A percentile compares a stretch with the other conserved stretches of the same genome.
These are phyloP conservation scores for Rhodocollybia butyracea DNA, from an alignment of 768 basidiomycete genomes.

Conservation along the genomic window DNA sequence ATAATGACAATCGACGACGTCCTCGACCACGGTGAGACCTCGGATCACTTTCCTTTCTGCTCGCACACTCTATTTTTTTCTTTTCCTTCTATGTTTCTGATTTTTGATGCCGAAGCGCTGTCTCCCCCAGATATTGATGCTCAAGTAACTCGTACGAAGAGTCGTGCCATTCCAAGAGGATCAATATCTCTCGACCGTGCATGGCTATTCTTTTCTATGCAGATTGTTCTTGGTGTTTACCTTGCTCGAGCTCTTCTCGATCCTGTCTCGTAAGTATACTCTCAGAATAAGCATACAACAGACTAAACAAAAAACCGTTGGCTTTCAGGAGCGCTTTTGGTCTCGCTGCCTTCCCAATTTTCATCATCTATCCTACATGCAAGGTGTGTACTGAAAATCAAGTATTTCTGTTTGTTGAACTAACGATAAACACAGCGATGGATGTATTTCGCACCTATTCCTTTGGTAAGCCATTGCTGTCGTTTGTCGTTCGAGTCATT, in stretches of 20 bases:
- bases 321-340: background rate
- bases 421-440: conserved; percentile 19
- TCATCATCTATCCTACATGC: conserved; percentile 31
- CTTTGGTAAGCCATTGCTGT: conserved; percentile 21
- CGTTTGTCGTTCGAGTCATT: background rate
- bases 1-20: conserved; percentile 11
- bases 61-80: no score
- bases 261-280: conserved; percentile 1
- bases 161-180: conserved; percentile 6
- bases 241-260: conserved; percentile 6
- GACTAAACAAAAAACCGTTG: background rate
- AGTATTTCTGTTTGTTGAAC: background rate
- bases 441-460: conserved; percentile 27
- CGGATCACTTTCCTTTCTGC: no score
- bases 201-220: conserved; percentile 8
- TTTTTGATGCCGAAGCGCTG: background rate
- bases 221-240: conserved; percentile 1
- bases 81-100: background rate
- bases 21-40: conserved; percentile 4
- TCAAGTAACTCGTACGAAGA: conserved; percentile 5
- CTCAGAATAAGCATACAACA: background rate
- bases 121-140: conserved; percentile 3
- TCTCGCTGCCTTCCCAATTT: conserved; percentile 18
- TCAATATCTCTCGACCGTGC: conserved; percentile 8
- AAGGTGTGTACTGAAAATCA: conserved; percentile 17